Base-by-base conservation (phyloP, 345 rosid genomes). In the Eutrema japonicum region DNA sequence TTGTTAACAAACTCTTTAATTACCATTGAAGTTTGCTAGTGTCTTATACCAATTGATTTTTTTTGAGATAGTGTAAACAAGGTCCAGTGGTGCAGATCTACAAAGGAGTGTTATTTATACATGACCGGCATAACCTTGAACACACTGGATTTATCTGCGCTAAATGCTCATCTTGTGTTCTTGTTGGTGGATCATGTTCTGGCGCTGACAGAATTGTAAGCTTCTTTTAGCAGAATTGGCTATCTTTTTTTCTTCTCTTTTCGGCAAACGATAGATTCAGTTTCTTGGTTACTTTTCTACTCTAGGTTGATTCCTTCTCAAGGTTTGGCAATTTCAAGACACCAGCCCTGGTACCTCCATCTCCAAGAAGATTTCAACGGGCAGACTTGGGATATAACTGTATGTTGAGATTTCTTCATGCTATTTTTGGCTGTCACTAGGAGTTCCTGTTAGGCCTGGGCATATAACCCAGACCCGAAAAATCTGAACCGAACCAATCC, bases 71-170 rank as follows among this genome's bases (percentile, higher is more conserved):
- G 93, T 96, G 96, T 47, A 88, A 87, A 74, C 95, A 90, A 87
- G 96, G 96, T 65, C 93, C 93, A 40, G 95, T 88, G 50, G 89
- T 85, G 73, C 91, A 93, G 76, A 87, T 90, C 72, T 85, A 65
- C 42, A 86, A 82, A 68, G 93, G 90, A 68, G 69, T 90, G 22
- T 64, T 93, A 66, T 93, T 93, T 51, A 71, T 93, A 29, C 77
- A 85, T 78, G 98, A 93, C 73, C 90, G 93, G 13, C 93, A 86
- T 80, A 94, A 90, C 70, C 84, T 87, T 56, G 96, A 93, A 77
- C 95, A 93, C 83, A 85, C 93, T 67, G 96, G 96, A 41, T 93
- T 82, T 76, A 86, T 88, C 27, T 93, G 98, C 75, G 87, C 83
- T 72, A 93, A 88, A 77, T 72, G 92, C 16, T 83, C 75, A 72